These are phyloP conservation scores for Pseudisothecium myosuroides DNA, from an alignment of 225 moss, liverwort and hornwort genomes.

Conservation along the genomic window DNA sequence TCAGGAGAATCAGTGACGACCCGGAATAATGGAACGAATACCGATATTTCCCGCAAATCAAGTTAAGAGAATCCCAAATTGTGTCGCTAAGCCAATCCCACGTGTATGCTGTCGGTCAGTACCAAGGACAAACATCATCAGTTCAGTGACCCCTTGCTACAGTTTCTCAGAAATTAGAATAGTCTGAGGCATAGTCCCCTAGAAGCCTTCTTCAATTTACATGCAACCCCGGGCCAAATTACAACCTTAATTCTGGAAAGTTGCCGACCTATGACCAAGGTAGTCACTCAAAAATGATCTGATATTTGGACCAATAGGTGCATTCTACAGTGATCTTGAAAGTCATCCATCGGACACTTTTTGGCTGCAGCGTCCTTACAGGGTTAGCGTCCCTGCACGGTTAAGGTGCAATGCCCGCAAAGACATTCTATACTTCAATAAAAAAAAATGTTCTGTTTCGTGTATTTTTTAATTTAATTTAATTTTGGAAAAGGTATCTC, in stretches of 20 bases:
- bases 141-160: background rate
- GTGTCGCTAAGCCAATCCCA: background rate
- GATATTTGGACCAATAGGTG: background rate
- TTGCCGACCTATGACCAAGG: background rate
- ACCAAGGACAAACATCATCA: background rate
- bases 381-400: background rate
- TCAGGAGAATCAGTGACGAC: background rate
- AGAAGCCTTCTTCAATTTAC: background rate
- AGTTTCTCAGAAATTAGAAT: background rate
- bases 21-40: background rate
- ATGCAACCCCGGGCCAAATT: background rate
- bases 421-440: background rate
- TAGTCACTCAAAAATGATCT: background rate
- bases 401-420: background rate
- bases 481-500: background rate
- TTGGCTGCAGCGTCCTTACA: background rate
- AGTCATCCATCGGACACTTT: no score
- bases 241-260: background rate
- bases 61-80: background rate
- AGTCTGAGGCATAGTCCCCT: background rate
- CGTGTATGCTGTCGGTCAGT: background rate
- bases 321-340: background rate
- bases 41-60: background rate
- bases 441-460: no score
- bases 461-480: background rate